A percentile compares a stretch with the other conserved stretches of the same genome.
Evolutionary conservation across 257 asterid species (phyloP).

Genomic region (Dorcoceras hygrometricum): DNA sequence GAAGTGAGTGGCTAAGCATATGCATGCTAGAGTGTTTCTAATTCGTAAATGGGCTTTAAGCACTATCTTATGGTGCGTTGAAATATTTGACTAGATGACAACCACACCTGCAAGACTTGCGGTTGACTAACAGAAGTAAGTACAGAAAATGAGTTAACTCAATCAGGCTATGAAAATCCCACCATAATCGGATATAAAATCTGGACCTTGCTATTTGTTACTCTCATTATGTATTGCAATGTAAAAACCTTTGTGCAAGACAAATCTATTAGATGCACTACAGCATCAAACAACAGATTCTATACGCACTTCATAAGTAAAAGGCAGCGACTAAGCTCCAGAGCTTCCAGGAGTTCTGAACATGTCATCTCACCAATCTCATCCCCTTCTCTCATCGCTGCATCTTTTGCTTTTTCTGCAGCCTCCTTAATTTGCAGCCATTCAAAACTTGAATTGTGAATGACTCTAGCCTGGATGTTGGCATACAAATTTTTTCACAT

Average conservation of each 20-base stretch:
- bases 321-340: constrained; percentile 97
- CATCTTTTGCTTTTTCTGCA: constrained; percentile 81
- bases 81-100: neutral
- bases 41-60: neutral
- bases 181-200: too few species aligned
- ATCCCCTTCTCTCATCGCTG: constrained; percentile 70
- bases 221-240: constrained; percentile 9
- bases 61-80: constrained; percentile 1
- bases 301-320: constrained; percentile 73
- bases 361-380: constrained; percentile 92
- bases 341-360: constrained; percentile 98
- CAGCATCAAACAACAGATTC: constrained; percentile 21
- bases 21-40: constrained; percentile 15
- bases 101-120: neutral
- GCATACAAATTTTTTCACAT: neutral
- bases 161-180: too few species aligned
- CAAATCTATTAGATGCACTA: constrained; percentile 22
- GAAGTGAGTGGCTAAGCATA: neutral
- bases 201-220: too few species aligned
- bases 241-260: constrained; percentile 21
- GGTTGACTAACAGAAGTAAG: constrained; percentile 17
- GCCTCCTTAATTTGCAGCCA: constrained; percentile 94
- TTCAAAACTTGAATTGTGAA: constrained; percentile 85
- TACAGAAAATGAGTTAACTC: neutral
- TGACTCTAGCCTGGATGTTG: constrained; percentile 73